Conservation (phyloP, 129 eudicot species). For the Escallonia rubra region DNA sequence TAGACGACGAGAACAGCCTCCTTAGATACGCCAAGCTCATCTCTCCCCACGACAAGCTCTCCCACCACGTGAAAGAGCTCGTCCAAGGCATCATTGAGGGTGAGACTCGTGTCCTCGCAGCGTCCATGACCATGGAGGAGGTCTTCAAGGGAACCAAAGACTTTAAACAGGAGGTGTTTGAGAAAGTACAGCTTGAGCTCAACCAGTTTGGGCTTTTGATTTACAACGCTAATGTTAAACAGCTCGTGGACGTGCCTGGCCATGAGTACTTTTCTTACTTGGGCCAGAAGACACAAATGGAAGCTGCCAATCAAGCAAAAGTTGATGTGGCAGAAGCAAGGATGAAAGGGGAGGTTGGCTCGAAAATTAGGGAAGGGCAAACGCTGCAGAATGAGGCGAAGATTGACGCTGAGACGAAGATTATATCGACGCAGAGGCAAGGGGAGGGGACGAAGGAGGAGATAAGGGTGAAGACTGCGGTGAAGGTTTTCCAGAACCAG, state of each 20-base stretch:
- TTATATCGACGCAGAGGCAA: conserved; percentile 42
- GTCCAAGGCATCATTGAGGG: conserved; percentile 68
- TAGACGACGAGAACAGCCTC: conserved; percentile 35
- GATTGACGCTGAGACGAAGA: conserved; percentile 71
- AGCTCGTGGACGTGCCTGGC: conserved; percentile 59
- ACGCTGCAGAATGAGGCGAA: conserved; percentile 70
- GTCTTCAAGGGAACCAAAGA: conserved; percentile 54
- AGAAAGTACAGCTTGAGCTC: conserved; percentile 49
- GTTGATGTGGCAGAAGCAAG: conserved; percentile 71
- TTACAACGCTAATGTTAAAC: conserved; percentile 60
- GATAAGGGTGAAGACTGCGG: conserved; percentile 46
- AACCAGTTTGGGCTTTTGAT: conserved; percentile 59
- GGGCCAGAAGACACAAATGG: conserved; percentile 72
- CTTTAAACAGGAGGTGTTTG: conserved; percentile 55
- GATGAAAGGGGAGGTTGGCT: conserved; percentile 67
- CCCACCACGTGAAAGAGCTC: conserved; percentile 57
- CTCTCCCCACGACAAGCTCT: conserved; percentile 47
- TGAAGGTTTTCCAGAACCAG: conserved; percentile 54
- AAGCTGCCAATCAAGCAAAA: conserved; percentile 58
- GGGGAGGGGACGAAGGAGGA: conserved; percentile 64
- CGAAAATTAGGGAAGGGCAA: conserved; percentile 52
- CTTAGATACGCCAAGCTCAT: conserved; percentile 57
- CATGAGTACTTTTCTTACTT: conserved; percentile 64
- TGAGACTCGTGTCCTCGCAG: conserved; percentile 62
- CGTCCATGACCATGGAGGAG: conserved; percentile 75